These are phyloP conservation scores for Trichomonascaceae sp. DNA, from an alignment of 1,139 yeast species.

Conservation along the genomic window DNA sequence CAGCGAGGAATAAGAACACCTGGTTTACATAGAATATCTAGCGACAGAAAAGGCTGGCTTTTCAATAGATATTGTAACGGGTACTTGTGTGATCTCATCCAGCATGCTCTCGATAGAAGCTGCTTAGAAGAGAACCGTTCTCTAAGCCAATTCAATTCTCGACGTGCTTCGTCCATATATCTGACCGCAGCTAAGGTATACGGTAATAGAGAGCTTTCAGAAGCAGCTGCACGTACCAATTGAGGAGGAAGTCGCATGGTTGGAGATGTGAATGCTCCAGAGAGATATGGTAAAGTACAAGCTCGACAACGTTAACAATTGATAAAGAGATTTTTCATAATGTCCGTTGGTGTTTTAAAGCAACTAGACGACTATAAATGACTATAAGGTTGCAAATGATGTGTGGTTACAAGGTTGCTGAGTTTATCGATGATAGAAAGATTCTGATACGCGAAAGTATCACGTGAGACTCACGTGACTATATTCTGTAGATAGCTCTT, in stretches of 20 bases:
- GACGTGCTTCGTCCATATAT: conserved; percentile 27
- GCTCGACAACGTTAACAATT: background rate
- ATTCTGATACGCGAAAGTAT: background rate
- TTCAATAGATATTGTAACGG: conserved; percentile 85
- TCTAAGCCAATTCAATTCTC: conserved; percentile 46
- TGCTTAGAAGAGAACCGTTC: conserved; percentile 30
- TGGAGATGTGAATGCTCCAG: background rate
- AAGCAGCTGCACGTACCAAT: conserved; percentile 14
- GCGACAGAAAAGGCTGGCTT: conserved; percentile 75
- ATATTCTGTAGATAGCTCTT: background rate
- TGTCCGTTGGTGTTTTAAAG: background rate
- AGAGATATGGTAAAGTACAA: background rate
- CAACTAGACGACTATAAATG: background rate
- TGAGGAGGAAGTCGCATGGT: conserved; percentile 10
- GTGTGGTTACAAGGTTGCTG: background rate
- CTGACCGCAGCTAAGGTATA: conserved; percentile 22
- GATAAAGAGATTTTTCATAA: background rate
- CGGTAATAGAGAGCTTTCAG: conserved; percentile 19
- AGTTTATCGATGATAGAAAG: background rate
- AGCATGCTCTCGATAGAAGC: conserved; percentile 21
- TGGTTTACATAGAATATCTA: conserved; percentile 52
- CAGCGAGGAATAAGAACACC: conserved; percentile 85
- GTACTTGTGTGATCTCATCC: conserved; percentile 34
- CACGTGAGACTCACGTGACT: background rate
- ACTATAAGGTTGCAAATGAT: background rate